A percentile compares a stretch with the other conserved stretches of the same genome.
Evolutionary conservation across 2,329 filamentous ascomycete genomes (phyloP).

Genomic region (Fusarium tuaranense): DNA sequence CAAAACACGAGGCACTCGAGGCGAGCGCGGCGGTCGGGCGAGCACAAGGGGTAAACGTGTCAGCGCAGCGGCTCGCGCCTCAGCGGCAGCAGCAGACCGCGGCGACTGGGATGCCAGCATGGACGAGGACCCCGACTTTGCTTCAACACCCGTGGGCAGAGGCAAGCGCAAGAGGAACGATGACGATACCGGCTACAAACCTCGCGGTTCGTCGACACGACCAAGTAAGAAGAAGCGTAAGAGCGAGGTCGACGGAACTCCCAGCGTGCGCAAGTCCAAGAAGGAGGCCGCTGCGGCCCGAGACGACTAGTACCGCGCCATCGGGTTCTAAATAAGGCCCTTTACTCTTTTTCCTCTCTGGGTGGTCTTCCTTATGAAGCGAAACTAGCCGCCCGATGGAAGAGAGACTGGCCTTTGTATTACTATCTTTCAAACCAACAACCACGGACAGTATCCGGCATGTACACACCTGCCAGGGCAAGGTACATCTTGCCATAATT

Average conservation of each 20-base stretch:
- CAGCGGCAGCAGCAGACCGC: conserved; percentile 36
- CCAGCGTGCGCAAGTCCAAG: conserved; percentile 51
- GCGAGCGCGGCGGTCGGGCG: conserved; percentile 54
- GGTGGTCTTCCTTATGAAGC: not conserved
- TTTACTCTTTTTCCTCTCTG: not conserved
- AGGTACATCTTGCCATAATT: conserved; percentile 24
- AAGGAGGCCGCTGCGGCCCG: conserved; percentile 44
- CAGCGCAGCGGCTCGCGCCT: conserved; percentile 38
- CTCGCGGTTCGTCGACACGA: conserved; percentile 66
- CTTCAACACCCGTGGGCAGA: conserved; percentile 49
- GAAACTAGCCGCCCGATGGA: conserved; percentile 12
- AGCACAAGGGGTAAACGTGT: conserved; percentile 54
- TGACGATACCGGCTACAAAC: conserved; percentile 70
- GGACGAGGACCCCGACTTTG: conserved; percentile 54
- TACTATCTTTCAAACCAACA: conserved; percentile 21
- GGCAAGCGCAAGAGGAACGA: conserved; percentile 69
- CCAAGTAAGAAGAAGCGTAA: conserved; percentile 70
- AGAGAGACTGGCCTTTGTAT: conserved; percentile 20
- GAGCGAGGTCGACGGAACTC: conserved; percentile 59
- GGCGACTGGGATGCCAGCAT: conserved; percentile 51
- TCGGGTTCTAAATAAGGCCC: not conserved
- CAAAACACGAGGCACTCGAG: conserved; percentile 51
- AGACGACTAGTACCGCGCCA: conserved; percentile 46
- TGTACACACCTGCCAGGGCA: conserved; percentile 19
- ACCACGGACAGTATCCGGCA: conserved; percentile 24